Evolutionary conservation across 768 basidiomycete genomes (phyloP).

Genomic region (Hygrocybe punicea): DNA sequence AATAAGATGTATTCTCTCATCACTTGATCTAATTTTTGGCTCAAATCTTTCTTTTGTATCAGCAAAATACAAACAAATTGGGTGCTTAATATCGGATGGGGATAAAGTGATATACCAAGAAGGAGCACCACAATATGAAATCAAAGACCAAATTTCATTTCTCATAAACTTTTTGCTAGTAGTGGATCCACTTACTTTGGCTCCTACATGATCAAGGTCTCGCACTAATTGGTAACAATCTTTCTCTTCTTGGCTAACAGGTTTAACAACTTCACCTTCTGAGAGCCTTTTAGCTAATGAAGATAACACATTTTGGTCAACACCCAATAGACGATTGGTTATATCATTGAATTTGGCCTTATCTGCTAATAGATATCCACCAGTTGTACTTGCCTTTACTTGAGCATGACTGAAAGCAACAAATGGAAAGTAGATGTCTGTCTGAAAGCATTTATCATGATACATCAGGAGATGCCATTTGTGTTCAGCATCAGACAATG

Average conservation of each 20-base stretch:
- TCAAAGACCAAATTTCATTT: conserved; percentile 16
- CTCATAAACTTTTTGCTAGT: conserved; percentile 23
- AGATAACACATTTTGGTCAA: conserved; percentile 22
- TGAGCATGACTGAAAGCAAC: conserved; percentile 42
- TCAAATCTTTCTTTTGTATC: conserved; percentile 15
- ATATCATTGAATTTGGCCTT: conserved; percentile 25
- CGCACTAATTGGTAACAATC: conserved; percentile 32
- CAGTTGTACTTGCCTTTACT: conserved; percentile 26
- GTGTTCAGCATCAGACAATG: conserved; percentile 17
- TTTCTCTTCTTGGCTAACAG: conserved; percentile 31
- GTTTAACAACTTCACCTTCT: conserved; percentile 23
- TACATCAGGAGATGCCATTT: conserved; percentile 32
- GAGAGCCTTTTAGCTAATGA: conserved; percentile 19
- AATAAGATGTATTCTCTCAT: conserved; percentile 22
- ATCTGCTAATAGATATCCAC: conserved; percentile 28
- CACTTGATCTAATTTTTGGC: conserved; percentile 4
- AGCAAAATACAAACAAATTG: conserved; percentile 32
- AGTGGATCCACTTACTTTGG: conserved; percentile 26
- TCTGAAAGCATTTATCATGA: conserved; percentile 40
- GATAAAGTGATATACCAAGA: conserved; percentile 17
- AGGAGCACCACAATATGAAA: conserved; percentile 19
- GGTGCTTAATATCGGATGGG: no score
- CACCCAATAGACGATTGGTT: conserved; percentile 14
- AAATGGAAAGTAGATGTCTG: conserved; percentile 35
- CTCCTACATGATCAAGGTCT: conserved; percentile 35